Conservation (phyloP, 2,329 filamentous ascomycete genomes). For the Lachnellula arida region DNA sequence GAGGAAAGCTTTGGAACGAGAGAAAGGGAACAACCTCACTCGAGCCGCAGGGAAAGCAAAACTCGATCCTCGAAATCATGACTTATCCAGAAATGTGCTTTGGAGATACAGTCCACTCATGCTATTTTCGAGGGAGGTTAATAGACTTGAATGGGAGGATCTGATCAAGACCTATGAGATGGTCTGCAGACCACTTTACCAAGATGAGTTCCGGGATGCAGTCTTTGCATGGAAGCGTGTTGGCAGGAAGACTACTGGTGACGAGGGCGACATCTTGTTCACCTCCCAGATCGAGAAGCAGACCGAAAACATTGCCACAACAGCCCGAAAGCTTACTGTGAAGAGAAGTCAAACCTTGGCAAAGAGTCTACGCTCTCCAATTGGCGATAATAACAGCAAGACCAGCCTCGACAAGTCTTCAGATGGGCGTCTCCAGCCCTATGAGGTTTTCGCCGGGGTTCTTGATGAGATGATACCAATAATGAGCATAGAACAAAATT, state of each 20-base stretch:
- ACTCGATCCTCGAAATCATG: slow-evolving; percentile 67
- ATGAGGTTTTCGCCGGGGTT: slow-evolving; percentile 75
- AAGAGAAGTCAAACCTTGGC: slow-evolving; percentile 88
- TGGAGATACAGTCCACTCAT: slow-evolving; percentile 88
- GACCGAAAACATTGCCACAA: slow-evolving; percentile 68
- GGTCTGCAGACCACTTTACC: slow-evolving; percentile 71
- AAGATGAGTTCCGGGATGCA: slow-evolving; percentile 75
- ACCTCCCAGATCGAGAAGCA: slow-evolving; percentile 81
- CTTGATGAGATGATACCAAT: slow-evolving; percentile 78
- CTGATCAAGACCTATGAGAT: slow-evolving; percentile 77
- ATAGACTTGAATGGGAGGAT: slow-evolving; percentile 74
- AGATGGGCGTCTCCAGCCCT: slow-evolving; percentile 66
- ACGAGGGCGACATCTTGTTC: slow-evolving; percentile 83
- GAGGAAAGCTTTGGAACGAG: slow-evolving; percentile 50
- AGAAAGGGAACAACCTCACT: slow-evolving; percentile 49
- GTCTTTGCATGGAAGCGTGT: slow-evolving; percentile 74
- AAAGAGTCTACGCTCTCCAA: slow-evolving; percentile 63
- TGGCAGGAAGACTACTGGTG: slow-evolving; percentile 67
- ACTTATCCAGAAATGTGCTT: slow-evolving; percentile 64
- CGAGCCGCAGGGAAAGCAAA: slow-evolving; percentile 47
- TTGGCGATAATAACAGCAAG: slow-evolving; percentile 55
- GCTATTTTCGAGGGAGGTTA: slow-evolving; percentile 83
- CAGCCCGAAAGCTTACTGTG: slow-evolving; percentile 85
- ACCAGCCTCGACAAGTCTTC: slow-evolving; percentile 51
- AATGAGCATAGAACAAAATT: slow-evolving; percentile 92